phyloP scores from a whole-genome alignment of 371 early-diverging fungal genomes.

The Cokeromyces recurvatus region DNA sequence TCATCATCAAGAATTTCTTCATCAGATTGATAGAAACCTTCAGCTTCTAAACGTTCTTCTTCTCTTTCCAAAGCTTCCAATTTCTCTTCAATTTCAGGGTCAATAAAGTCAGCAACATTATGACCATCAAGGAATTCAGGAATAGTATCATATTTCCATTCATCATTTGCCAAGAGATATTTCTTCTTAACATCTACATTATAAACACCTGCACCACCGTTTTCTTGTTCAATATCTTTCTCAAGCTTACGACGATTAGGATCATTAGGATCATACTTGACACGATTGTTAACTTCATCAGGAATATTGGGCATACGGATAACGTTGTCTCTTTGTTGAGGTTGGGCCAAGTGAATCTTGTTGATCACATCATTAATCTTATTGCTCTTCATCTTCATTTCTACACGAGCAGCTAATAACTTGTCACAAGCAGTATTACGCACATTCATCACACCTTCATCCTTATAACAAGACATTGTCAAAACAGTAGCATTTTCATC shows the following conservation, averaged over 20 bases:
- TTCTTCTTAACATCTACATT: slow-evolving; percentile 88
- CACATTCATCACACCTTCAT: slow-evolving; percentile 95
- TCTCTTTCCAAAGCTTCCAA: slow-evolving; percentile 95
- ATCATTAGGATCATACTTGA: slow-evolving; percentile 78
- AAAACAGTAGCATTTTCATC: slow-evolving; percentile 72
- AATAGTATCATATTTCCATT: slow-evolving; percentile 98
- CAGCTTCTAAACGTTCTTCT: slow-evolving; percentile 88
- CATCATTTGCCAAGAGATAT: slow-evolving; percentile 79
- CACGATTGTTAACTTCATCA: slow-evolving; percentile 57
- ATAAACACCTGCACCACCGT: slow-evolving; percentile 96
- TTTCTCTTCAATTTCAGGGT: slow-evolving; percentile 95
- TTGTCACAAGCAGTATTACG: slow-evolving; percentile 93
- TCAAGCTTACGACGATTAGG: slow-evolving; percentile 82
- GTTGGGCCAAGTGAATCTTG: slow-evolving; percentile 91
- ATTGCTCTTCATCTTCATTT: slow-evolving; percentile 88
- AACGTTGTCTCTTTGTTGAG: slow-evolving; percentile 80
- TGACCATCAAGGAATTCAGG: slow-evolving; percentile 99
- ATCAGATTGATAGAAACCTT: slow-evolving; percentile 92
- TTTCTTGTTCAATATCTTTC: slow-evolving; percentile 84
- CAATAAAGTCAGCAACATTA: slow-evolving; percentile 99
- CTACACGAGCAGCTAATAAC: slow-evolving; percentile 90
- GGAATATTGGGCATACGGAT: slow-evolving; percentile 88
- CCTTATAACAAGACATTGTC: slow-evolving; percentile 88
- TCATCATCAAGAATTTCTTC: slow-evolving; percentile 72
- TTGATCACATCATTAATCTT: slow-evolving; percentile 92